Percentiles rank a stretch among this genome's conserved stretches.
These are phyloP conservation scores for Solanum lycopersicoides DNA, from an alignment of 257 asterid genomes.

Conservation along the genomic window DNA sequence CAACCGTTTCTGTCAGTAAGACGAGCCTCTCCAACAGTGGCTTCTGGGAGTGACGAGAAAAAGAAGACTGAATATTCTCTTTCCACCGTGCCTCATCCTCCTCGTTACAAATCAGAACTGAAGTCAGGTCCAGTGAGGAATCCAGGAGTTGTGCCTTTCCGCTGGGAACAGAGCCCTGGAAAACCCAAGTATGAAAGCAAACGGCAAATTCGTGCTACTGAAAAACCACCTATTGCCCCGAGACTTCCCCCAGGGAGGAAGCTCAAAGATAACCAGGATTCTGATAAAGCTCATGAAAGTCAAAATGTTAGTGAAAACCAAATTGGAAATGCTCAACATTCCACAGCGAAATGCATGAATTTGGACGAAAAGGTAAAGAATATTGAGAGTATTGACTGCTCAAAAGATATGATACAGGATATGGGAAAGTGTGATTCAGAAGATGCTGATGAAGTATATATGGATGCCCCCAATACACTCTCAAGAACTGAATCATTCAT, in stretches of 20 bases:
- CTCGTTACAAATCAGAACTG: slow-evolving; percentile 41
- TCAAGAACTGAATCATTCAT: slow-evolving; percentile 61
- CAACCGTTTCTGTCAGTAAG: slow-evolving; percentile 50
- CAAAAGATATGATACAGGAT: background rate
- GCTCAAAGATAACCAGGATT: slow-evolving; percentile 18
- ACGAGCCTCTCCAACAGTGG: slow-evolving; percentile 9
- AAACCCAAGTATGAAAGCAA: slow-evolving; percentile 39
- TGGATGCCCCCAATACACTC: slow-evolving; percentile 66
- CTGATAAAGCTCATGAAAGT: slow-evolving; percentile 6
- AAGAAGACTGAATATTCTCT: slow-evolving; percentile 5
- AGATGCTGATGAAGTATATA: slow-evolving; percentile 43
- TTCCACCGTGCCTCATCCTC: slow-evolving; percentile 17
- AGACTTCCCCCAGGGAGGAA: slow-evolving; percentile 62
- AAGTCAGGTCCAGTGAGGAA: slow-evolving; percentile 69
- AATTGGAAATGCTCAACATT: background rate
- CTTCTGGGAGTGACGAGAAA: slow-evolving; percentile 13
- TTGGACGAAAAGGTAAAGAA: slow-evolving; percentile 6
- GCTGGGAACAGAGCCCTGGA: slow-evolving; percentile 79
- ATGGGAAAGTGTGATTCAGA: slow-evolving; percentile 18
- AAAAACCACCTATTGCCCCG: slow-evolving; percentile 37
- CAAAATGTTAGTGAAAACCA: slow-evolving; percentile 3
- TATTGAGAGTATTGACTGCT: slow-evolving; percentile 1
- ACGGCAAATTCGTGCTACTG: background rate
- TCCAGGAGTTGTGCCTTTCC: slow-evolving; percentile 71
- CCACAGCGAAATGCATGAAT: background rate